These are phyloP conservation scores for Aspergillus sp. DNA, from an alignment of 2,329 filamentous ascomycete species.

Conservation along the genomic window DNA sequence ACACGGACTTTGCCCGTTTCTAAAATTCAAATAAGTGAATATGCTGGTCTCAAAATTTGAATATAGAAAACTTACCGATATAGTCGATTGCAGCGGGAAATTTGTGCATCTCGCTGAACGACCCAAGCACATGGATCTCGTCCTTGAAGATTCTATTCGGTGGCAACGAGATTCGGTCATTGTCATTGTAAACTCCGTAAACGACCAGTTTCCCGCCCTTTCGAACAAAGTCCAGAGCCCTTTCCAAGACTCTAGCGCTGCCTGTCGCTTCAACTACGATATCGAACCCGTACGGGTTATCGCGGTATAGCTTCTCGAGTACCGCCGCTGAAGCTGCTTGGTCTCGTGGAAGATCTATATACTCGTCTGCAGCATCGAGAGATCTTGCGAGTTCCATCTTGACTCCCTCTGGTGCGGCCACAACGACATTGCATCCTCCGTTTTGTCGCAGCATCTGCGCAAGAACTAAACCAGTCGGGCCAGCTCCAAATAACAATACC, in stretches of 20 bases:
- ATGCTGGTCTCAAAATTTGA: not conserved
- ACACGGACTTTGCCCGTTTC: slow-evolving; percentile 47
- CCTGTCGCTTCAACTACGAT: slow-evolving; percentile 72
- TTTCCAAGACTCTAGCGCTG: slow-evolving; percentile 67
- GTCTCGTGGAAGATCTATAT: slow-evolving; percentile 56
- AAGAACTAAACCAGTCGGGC: slow-evolving; percentile 65
- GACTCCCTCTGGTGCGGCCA: slow-evolving; percentile 67
- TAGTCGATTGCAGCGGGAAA: slow-evolving; percentile 63
- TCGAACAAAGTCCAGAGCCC: slow-evolving; percentile 69
- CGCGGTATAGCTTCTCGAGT: slow-evolving; percentile 55
- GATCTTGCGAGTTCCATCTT: slow-evolving; percentile 68
- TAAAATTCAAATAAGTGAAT: not conserved
- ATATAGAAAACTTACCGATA: slow-evolving; percentile 27
- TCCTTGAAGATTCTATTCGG: slow-evolving; percentile 69
- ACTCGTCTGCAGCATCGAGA: slow-evolving; percentile 51
- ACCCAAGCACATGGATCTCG: slow-evolving; percentile 72
- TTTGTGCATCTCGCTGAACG: slow-evolving; percentile 73
- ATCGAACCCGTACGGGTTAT: slow-evolving; percentile 72
- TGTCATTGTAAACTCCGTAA: slow-evolving; percentile 67
- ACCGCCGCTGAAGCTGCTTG: slow-evolving; percentile 19
- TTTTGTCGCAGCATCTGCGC: slow-evolving; percentile 64
- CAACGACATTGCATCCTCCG: slow-evolving; percentile 68
- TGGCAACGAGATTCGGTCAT: slow-evolving; percentile 65
- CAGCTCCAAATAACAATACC: slow-evolving; percentile 68
- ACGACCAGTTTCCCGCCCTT: slow-evolving; percentile 70